These are phyloP conservation scores for Cyclanthera cordifolia DNA, from an alignment of 306 rosid species.

Conservation along the genomic window DNA sequence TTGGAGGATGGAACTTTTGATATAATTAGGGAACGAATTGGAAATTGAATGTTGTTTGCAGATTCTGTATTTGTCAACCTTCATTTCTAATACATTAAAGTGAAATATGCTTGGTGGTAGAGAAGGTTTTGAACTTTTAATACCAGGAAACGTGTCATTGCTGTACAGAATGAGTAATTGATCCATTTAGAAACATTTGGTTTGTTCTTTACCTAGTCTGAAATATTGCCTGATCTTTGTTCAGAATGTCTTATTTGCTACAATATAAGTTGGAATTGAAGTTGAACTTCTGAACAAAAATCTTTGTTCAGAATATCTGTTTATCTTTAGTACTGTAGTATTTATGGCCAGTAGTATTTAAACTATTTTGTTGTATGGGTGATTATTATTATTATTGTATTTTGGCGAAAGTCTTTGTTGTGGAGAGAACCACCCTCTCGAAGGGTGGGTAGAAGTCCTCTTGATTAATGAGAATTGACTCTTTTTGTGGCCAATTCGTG, in stretches of 20 bases:
- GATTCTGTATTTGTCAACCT: background rate
- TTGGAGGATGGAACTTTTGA: background rate
- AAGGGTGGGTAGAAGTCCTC: too few relatives aligned
- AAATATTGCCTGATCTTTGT: background rate
- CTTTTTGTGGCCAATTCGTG: too few relatives aligned
- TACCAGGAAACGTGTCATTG: background rate
- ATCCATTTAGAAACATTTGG: background rate
- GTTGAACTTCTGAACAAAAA: background rate
- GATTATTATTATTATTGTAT: too few relatives aligned
- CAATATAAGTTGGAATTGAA: background rate
- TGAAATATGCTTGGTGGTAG: background rate
- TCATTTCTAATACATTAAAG: background rate
- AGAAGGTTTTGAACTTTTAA: background rate
- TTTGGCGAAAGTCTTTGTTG: too few relatives aligned
- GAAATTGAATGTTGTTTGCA: background rate
- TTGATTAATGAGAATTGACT: too few relatives aligned
- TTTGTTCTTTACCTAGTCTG: slow-evolving; percentile 2
- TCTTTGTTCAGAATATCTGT: too few relatives aligned
- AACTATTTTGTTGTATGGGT: too few relatives aligned
- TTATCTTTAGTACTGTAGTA: too few relatives aligned
- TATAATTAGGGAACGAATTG: background rate
- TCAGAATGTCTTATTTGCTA: background rate
- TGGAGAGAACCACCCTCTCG: too few relatives aligned
- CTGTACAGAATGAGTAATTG: background rate
- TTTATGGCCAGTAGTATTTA: too few relatives aligned